phyloP scores from a whole-genome alignment of 345 rosid species.

The Hibiscus mutabilis region DNA sequence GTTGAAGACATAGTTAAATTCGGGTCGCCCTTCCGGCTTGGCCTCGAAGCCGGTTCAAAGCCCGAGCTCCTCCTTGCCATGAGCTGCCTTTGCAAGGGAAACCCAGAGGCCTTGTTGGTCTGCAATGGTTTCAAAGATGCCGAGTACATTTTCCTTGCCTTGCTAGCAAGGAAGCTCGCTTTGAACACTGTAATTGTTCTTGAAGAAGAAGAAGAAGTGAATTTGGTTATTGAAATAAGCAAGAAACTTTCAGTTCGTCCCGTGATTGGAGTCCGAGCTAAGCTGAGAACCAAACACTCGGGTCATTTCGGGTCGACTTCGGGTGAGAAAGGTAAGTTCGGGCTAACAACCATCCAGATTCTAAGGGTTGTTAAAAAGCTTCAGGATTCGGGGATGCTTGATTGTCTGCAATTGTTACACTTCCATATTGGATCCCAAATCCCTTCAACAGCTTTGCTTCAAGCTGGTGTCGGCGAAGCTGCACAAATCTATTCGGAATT shows the following conservation, averaged over 20 bases:
- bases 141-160: slow-evolving; percentile 68
- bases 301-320: background rate
- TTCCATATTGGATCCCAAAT: slow-evolving; percentile 98
- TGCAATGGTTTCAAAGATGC: slow-evolving; percentile 92
- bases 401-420: slow-evolving; percentile 78
- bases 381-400: slow-evolving; percentile 60
- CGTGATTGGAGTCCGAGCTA: slow-evolving; percentile 33
- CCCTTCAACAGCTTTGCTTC: slow-evolving; percentile 63
- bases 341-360: slow-evolving; percentile 33
- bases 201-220: slow-evolving; percentile 88
- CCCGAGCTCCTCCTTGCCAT: slow-evolving; percentile 91
- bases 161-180: slow-evolving; percentile 65
- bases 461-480: slow-evolving; percentile 76
- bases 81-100: slow-evolving; percentile 81
- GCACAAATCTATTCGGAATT: slow-evolving; percentile 88
- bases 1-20: slow-evolving; percentile 79
- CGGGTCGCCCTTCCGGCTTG: slow-evolving; percentile 71
- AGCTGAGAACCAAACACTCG: background rate
- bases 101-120: slow-evolving; percentile 54
- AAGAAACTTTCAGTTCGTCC: slow-evolving; percentile 61
- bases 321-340: background rate
- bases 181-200: slow-evolving; percentile 80
- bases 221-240: slow-evolving; percentile 59
- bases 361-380: slow-evolving; percentile 69
- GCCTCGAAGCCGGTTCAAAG: slow-evolving; percentile 95